A percentile compares a stretch with the other conserved stretches of the same genome.
phyloP scores from a whole-genome alignment of 176 grass and related monocot species.

The Leersia perrieri region DNA sequence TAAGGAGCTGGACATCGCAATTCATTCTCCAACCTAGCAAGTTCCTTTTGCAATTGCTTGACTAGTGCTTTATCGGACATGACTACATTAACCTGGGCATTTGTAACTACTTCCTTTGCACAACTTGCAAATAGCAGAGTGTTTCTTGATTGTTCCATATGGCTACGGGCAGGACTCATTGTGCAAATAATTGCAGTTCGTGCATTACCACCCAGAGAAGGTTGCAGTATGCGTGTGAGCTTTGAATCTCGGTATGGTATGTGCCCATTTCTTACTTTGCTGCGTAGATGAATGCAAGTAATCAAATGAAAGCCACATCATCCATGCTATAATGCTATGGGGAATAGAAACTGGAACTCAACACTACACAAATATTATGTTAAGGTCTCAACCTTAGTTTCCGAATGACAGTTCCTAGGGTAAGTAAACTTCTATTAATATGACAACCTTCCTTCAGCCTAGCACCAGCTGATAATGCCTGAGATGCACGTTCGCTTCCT shows the following conservation, averaged over 20 bases:
- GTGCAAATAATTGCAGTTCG: constrained; percentile 92
- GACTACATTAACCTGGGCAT: constrained; percentile 84
- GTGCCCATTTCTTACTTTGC: constrained; percentile 89
- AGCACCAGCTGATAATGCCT: constrained; percentile 73
- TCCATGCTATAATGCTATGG: background rate
- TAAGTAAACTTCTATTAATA: constrained; percentile 90
- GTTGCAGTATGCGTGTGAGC: constrained; percentile 86
- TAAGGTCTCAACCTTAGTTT: constrained; percentile 69
- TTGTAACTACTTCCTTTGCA: constrained; percentile 91
- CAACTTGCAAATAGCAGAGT: constrained; percentile 78
- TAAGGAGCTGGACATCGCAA: constrained; percentile 61
- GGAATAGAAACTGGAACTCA: constrained; percentile 12
- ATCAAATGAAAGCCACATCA: constrained; percentile 4
- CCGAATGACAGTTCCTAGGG: constrained; percentile 79
- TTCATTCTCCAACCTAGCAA: constrained; percentile 80
- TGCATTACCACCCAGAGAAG: constrained; percentile 80
- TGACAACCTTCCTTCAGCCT: constrained; percentile 96
- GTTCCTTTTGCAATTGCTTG: constrained; percentile 79
- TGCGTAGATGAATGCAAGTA: constrained; percentile 36
- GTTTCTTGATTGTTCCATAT: constrained; percentile 84
- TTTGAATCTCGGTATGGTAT: constrained; percentile 94
- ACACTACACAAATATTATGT: background rate
- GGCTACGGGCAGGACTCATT: constrained; percentile 69
- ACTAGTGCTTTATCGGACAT: constrained; percentile 87
- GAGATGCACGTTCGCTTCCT: constrained; percentile 85